Base-by-base conservation (phyloP, 2,329 filamentous ascomycete species). In the Hymenoscyphus occultus region DNA sequence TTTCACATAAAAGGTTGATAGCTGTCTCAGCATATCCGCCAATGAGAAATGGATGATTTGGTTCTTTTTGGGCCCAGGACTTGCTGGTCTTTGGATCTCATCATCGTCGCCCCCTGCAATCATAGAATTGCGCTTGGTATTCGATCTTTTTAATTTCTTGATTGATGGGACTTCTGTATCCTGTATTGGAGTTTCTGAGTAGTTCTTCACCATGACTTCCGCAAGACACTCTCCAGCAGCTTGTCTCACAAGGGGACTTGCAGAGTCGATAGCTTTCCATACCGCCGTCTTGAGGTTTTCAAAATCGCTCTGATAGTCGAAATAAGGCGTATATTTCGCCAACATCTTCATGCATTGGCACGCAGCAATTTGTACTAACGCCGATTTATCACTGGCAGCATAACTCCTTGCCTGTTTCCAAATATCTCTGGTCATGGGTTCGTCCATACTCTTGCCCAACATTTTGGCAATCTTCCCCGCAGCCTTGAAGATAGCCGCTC, bases 401-500 rank as follows among this genome's bases (percentile, higher is more conserved):
- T 90, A 84, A 76, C 84, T 92, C 68, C 95, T 88, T 32, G 88
- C 90, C 76, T 94, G 91, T 77, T 97, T 99, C 92, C 93, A 98
- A 16, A 96, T 86, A 76, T 97, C 93, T 73, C 93, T 87, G n/a
- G 91, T 91, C 45, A 93, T 83, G 63, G 81, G 82, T 77, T 99
- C 95, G 71, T 99, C 95, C 72, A 94, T 83, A 66, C 91, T 92
- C 5, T 83, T 82, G 63, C 86, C 84, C 35, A 97, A 86, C 76
- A 93, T 94, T 65, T 83, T 84, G 32, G 89, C 83, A 51, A 97
- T 85, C 78, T 93, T 93, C 54, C 86, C 87, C 59, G 97, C 78
- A 0, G 92, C 86, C 56, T 82, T 84, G 74, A 96, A 92, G 28
- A 93, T 83, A 19, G 91, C 88, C 16, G 90, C 91, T 66, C 93